Base-by-base conservation (phyloP, 1,284 basidiomycete species). In the Leccinum pachyderme region DNA sequence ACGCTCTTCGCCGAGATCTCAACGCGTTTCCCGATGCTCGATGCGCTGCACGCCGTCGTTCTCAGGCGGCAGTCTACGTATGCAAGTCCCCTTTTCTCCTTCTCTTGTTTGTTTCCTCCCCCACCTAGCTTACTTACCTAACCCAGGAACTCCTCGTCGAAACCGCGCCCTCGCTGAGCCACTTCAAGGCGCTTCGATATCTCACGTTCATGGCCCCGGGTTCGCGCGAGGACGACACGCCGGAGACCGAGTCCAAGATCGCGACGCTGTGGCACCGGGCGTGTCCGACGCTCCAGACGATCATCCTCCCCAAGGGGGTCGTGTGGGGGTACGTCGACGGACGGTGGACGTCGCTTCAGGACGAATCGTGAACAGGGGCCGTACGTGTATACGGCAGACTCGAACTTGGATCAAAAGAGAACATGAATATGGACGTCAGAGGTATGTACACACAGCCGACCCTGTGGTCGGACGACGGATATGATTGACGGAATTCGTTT, bases 41-140 rank as follows among this genome's bases (percentile, higher is more conserved):
- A 84, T 62, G 81, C 82, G 0, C 65, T 86, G 32, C 82, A 84
- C 62, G 68, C 83, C 27, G 79, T 86, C 6, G 72, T 82, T 39
- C 68, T 83, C 12, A 68, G 79, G 56, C 72, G 75, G 0, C 71
- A 75, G 7, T 78, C 76, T 41, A 73, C 72, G 3, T 67, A 74
- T 50, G 82, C 78, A 62, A 58, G 77, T 72, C 39, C 15, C 15
- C 51, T 7, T 12, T 25, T 4, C 44, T 9, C 9, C 33, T 22
- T 5, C 8, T 51, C 5, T 48, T 2, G 18, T n/a, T 35, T 35
- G 1, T 31, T 31, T 11, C 7, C 28, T 29, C 7, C 28, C 28
- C 28, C 28, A 7, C 28, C 9, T 11, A 11, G 9, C 9, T 9
- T 31, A 11, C 31, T 32, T 32, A 12, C 1, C 5, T 2, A 18